Conservation (phyloP, 2,329 filamentous ascomycete species). For the Calonectria hongkongensis region DNA sequence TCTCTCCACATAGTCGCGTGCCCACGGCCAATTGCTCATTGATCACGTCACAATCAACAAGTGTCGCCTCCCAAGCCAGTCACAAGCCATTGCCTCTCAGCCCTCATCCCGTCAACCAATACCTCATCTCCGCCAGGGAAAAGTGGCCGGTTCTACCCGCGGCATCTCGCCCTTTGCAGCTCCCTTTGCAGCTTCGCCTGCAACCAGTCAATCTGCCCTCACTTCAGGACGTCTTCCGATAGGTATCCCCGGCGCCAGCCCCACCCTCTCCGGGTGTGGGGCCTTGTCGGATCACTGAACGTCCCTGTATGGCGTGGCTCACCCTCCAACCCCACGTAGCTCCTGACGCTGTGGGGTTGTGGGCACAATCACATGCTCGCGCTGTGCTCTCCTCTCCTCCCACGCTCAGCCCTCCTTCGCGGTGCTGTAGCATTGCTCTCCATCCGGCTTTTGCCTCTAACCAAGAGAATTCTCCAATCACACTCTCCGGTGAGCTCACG, state of each 20-base stretch:
- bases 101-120: background rate
- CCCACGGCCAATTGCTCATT: conserved; percentile 24
- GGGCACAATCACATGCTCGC: conserved; percentile 41
- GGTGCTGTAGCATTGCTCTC: conserved; percentile 6
- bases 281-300: conserved; percentile 32
- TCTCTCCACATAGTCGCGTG: conserved; percentile 46
- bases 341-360: conserved; percentile 27
- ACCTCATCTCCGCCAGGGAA: conserved; percentile 15
- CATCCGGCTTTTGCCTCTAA: conserved; percentile 1
- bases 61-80: conserved; percentile 7
- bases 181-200: conserved; percentile 49
- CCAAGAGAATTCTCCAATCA: conserved; percentile 31
- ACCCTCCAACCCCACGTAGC: conserved; percentile 35
- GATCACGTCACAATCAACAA: conserved; percentile 13
- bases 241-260: conserved; percentile 47
- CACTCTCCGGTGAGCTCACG: background rate
- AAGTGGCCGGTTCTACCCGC: conserved; percentile 48
- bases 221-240: conserved; percentile 52
- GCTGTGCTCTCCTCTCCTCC: conserved; percentile 8
- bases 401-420: conserved; percentile 20
- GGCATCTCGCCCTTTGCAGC: conserved; percentile 42
- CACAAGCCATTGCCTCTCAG: background rate
- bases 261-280: conserved; percentile 50
- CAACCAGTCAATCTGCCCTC: conserved; percentile 50
- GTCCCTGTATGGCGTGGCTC: conserved; percentile 39